Evolutionary conservation across 2,329 filamentous ascomycete species (phyloP).

Genomic region (Drechslerella coelobrocha): DNA sequence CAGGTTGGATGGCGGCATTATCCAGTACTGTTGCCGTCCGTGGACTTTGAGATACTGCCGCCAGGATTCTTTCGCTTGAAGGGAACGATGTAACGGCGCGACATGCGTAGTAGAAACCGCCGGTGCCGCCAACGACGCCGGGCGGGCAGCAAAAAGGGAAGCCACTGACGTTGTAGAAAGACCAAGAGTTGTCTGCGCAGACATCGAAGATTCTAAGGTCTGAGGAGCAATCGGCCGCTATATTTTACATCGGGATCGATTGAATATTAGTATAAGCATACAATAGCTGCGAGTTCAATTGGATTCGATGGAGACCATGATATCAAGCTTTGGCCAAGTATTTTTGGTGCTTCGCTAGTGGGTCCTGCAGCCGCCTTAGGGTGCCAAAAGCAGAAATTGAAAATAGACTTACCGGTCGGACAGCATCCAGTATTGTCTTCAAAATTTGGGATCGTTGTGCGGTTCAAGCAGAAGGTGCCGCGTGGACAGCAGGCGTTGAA

Average conservation of each 20-base stretch:
- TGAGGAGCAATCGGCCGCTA: constrained; percentile 23
- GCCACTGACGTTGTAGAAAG: constrained; percentile 26
- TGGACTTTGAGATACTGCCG: constrained; percentile 6
- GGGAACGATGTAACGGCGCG: constrained; percentile 8
- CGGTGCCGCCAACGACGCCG: neutral
- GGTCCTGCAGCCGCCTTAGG: neutral
- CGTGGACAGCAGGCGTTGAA: constrained; percentile 28
- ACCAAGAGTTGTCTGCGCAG: constrained; percentile 28
- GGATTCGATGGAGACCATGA: neutral
- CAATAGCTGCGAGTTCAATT: neutral
- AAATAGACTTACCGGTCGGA: constrained; percentile 14
- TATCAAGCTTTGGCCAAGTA: constrained; percentile 11
- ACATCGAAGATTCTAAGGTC: constrained; percentile 11
- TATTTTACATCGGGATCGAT: neutral
- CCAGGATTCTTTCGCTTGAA: constrained; percentile 5
- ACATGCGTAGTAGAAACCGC: constrained; percentile 9
- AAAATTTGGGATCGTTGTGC: constrained; percentile 6
- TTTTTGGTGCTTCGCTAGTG: neutral
- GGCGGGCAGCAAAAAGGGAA: constrained; percentile 32
- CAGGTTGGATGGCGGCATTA: neutral
- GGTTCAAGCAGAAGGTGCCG: constrained; percentile 13
- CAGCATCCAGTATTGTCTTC: constrained; percentile 27
- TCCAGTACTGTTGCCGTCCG: neutral
- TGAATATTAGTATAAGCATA: neutral
- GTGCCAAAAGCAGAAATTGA: neutral